Base-by-base conservation (phyloP, 2,329 filamentous ascomycete genomes). In the Aspergillus persii region DNA sequence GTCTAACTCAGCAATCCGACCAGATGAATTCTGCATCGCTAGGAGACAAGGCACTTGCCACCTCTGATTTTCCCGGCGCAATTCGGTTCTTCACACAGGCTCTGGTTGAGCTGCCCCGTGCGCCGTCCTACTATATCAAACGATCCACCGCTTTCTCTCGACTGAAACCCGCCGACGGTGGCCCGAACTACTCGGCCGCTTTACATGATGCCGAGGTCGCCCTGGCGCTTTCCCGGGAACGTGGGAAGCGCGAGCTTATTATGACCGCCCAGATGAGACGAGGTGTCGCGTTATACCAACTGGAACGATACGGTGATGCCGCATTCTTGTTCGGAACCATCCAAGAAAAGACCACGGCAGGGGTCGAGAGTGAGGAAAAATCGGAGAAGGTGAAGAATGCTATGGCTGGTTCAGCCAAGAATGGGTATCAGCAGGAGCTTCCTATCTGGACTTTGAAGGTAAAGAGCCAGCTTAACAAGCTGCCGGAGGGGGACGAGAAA, bases 181-280 rank as follows among this genome's bases (percentile, higher is more conserved):
- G 74, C 3, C 74, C 76, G 0, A 69, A 77, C 12, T 62, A 58
- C 31, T 50, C 69, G 9, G 73, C 74, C 12, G 90, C 92, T 1
- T 83, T 95, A 49, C 80, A 78, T 44, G 90, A 93, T 74, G 87
- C 89, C 41, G 86, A 92, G 62, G 81, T 82, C 51, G 90, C 87
- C 2, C 83, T 89, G 55, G 76, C 83, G 41, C 77, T 83, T 3
- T 89, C 88, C 2, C 79, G 79, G 29, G 82, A 88, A 62, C 89
- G 94, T 46, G 90, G 84, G 33, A 89, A 88, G 68, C 86, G 90
- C 53, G 86, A 91, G 64, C 83, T 89, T 31, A 91, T 97, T 73
- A 82, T 87, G 50, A 85, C 91, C n/a, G 89, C 91, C 1, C 91
- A 97, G 69, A 86, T 95, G 68, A 86, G 93, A 66, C 86, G 94